Conservation (phyloP, 352 stramenopile species). For the Blastocystis sp. region DNA sequence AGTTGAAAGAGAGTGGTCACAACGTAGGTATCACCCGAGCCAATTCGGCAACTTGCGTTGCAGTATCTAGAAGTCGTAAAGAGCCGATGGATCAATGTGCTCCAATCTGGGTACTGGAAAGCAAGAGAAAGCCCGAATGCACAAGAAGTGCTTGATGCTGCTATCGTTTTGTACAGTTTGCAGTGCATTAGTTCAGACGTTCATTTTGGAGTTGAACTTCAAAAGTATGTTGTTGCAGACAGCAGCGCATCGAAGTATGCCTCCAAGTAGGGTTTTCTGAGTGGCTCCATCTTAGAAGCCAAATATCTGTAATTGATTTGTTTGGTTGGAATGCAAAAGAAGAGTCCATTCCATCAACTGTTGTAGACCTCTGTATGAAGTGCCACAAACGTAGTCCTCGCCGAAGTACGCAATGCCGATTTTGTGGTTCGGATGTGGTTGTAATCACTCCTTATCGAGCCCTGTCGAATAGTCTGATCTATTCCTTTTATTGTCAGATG, state of each 20-base stretch:
- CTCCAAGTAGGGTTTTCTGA: not conserved
- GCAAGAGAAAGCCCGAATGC: not conserved
- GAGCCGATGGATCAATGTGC: conserved; percentile 10
- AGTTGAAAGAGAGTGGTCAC: not conserved
- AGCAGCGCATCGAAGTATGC: conserved; percentile 63
- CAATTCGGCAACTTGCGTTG: conserved; percentile 59
- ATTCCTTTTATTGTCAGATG: conserved; percentile 58
- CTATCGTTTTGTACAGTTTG: conserved; percentile 71
- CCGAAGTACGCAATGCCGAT: conserved; percentile 70
- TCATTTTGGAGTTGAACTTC: conserved; percentile 71
- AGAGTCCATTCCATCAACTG: conserved; percentile 64
- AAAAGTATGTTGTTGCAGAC: conserved; percentile 65
- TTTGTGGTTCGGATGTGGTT: conserved; percentile 65
- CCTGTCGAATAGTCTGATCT: conserved; percentile 61
- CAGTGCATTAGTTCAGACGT: conserved; percentile 72
- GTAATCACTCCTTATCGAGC: not conserved
- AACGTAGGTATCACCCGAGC: conserved; percentile 49
- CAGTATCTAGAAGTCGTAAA: conserved; percentile 64
- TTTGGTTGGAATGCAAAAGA: conserved; percentile 75
- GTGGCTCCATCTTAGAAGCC: not conserved
- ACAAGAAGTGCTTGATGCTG: conserved; percentile 67
- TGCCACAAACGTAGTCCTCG: conserved; percentile 66
- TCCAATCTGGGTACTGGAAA: conserved; percentile 60
- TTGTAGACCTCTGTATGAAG: conserved; percentile 66
- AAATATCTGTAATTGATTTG: conserved; percentile 68